These are phyloP conservation scores for Salix arbutifolia DNA, from an alignment of 345 rosid genomes.

Conservation along the genomic window DNA sequence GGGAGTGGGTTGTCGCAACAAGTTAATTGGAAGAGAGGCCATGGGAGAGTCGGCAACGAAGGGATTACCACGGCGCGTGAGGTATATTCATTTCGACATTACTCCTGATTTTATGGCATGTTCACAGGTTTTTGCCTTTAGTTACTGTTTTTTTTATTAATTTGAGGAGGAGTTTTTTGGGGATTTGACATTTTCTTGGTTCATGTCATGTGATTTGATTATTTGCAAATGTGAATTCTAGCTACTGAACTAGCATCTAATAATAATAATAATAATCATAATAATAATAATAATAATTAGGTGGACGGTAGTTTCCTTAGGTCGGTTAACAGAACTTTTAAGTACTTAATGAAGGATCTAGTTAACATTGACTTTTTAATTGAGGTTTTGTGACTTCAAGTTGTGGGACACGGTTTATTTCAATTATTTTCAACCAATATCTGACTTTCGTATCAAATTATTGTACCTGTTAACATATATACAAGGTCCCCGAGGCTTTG, in stretches of 20 bases:
- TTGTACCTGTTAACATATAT: not conserved
- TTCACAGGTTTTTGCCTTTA: not conserved
- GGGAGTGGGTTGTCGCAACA: constrained; percentile 4
- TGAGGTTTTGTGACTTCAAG: not conserved
- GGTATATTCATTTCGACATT: constrained; percentile 34
- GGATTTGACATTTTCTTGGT: not conserved
- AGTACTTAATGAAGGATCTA: not conserved
- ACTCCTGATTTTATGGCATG: constrained; percentile 19
- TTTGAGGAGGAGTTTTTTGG: not conserved
- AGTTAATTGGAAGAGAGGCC: constrained; percentile 33
- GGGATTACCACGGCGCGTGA: constrained; percentile 43
- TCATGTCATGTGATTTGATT: not conserved
- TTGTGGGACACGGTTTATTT: not conserved
- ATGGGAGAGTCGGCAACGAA: constrained; percentile 6
- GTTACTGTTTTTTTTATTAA: not conserved
- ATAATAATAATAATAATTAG: not conserved
- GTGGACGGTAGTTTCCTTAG: not conserved
- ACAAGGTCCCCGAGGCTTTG: no score
- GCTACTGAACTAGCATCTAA: not conserved
- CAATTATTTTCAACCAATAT: not conserved
- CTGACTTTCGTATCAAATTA: not conserved
- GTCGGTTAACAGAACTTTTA: not conserved
- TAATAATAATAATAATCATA: no score
- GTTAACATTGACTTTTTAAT: not conserved
- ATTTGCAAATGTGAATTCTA: not conserved